Evolutionary conservation across 371 early-diverging fungal species (phyloP).

Genomic region (Syncephalastrum contaminatum): DNA sequence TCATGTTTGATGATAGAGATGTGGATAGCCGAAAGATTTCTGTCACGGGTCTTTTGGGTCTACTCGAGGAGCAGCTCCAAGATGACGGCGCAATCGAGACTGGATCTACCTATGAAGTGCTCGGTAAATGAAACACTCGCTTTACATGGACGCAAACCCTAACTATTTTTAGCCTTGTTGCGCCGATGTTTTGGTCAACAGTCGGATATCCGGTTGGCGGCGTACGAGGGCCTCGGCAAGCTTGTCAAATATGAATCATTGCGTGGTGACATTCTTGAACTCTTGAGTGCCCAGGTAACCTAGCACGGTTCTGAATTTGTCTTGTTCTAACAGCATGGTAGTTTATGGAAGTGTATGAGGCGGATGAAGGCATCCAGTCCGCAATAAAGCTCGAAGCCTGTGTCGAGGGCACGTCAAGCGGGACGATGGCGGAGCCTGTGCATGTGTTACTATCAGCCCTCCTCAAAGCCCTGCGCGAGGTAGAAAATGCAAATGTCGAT

Average conservation of each 20-base stretch:
- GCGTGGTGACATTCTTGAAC: conserved; percentile 49
- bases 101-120: conserved; percentile 46
- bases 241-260: conserved; percentile 33
- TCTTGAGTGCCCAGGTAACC: conserved; percentile 52
- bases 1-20: conserved; percentile 28
- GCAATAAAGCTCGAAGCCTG: conserved; percentile 50
- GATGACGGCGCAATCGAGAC: conserved; percentile 10
- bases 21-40: conserved; percentile 58
- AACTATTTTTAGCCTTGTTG: conserved; percentile 32
- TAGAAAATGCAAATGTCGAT: not conserved
- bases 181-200: conserved; percentile 63
- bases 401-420: conserved; percentile 42
- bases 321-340: conserved; percentile 4
- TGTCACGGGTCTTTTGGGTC: conserved; percentile 53
- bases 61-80: conserved; percentile 30
- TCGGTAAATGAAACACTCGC: conserved; percentile 33
- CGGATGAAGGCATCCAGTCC: conserved; percentile 21
- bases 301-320: not conserved
- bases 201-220: conserved; percentile 44
- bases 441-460: conserved; percentile 36
- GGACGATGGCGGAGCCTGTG: conserved; percentile 38
- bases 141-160: too few relatives aligned
- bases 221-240: conserved; percentile 52
- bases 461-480: conserved; percentile 21
- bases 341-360: conserved; percentile 37